These are phyloP conservation scores for Sporisorium iseilematis-ciliati DNA, from an alignment of 1,284 basidiomycete genomes.

Conservation along the genomic window DNA sequence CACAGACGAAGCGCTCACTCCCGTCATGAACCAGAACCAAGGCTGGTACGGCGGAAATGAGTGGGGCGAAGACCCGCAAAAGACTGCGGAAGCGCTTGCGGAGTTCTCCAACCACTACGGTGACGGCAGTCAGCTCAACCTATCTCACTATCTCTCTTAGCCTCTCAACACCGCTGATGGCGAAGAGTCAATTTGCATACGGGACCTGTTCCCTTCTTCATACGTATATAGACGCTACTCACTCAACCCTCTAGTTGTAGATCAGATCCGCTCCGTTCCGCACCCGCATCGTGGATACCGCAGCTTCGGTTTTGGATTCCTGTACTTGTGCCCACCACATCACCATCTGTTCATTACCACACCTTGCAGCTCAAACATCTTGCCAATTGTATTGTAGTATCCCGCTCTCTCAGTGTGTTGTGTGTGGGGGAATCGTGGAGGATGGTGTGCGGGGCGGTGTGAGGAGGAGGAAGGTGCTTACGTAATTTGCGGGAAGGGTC, in stretches of 20 bases:
- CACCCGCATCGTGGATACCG: slow-evolving; percentile 3
- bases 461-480: slow-evolving; percentile 9
- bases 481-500: slow-evolving; percentile 7
- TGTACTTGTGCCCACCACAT: slow-evolving; percentile 2
- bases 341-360: background rate
- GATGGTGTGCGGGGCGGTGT: background rate
- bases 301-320: slow-evolving; percentile 3
- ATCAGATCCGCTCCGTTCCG: background rate
- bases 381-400: slow-evolving; percentile 35
- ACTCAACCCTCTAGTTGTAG: background rate
- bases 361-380: slow-evolving; percentile 13
- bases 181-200: background rate
- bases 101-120: slow-evolving; percentile 48
- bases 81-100: slow-evolving; percentile 49
- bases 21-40: slow-evolving; percentile 44
- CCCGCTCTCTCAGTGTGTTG: background rate
- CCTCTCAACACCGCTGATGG: background rate
- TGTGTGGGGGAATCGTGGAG: background rate
- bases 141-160: slow-evolving; percentile 45
- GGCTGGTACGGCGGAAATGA: slow-evolving; percentile 46
- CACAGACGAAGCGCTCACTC: slow-evolving; percentile 49
- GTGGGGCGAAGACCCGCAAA: slow-evolving; percentile 54
- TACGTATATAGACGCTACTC: slow-evolving; percentile 4
- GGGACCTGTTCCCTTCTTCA: background rate
- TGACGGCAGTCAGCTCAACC: slow-evolving; percentile 37